These are phyloP conservation scores for Dovyalis caffra DNA, from an alignment of 345 rosid species.

Conservation along the genomic window DNA sequence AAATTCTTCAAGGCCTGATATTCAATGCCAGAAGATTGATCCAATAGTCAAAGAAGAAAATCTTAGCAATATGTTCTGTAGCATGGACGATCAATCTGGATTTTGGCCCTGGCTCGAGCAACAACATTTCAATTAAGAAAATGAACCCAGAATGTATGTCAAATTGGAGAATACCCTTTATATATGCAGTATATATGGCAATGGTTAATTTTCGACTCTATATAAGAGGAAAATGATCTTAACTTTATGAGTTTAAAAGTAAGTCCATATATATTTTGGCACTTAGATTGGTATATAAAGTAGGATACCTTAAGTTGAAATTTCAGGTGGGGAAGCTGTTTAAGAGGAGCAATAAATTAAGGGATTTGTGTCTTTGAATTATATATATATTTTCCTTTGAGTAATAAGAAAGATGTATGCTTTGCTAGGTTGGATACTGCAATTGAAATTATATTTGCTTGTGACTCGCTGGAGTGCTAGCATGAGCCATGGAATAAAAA, in stretches of 20 bases:
- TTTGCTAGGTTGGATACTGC: constrained; percentile 23
- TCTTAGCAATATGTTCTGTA: constrained; percentile 85
- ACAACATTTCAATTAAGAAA: constrained; percentile 60
- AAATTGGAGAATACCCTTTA: background rate
- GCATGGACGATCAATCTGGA: constrained; percentile 84
- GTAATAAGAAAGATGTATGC: constrained; percentile 6
- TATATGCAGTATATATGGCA: background rate
- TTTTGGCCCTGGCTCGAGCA: constrained; percentile 99
- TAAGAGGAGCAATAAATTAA: constrained; percentile 27
- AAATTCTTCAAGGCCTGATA: constrained; percentile 15
- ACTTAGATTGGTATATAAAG: constrained; percentile 34
- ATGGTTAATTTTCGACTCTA: background rate
- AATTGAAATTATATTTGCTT: constrained; percentile 7
- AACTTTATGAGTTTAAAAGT: constrained; percentile 9
- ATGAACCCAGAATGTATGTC: background rate
- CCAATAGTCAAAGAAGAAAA: constrained; percentile 83
- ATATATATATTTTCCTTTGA: constrained; percentile 6
- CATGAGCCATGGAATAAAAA: constrained; percentile 26
- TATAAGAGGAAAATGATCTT: constrained; percentile 3
- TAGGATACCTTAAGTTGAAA: constrained; percentile 28
- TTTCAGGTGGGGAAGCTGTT: constrained; percentile 6
- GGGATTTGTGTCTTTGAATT: constrained; percentile 23
- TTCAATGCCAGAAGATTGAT: constrained; percentile 44
- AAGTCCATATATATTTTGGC: constrained; percentile 22
- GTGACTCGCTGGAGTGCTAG: constrained; percentile 17